Base-by-base conservation (phyloP, 305 asterid genomes). In the Fraxinus sp. region DNA sequence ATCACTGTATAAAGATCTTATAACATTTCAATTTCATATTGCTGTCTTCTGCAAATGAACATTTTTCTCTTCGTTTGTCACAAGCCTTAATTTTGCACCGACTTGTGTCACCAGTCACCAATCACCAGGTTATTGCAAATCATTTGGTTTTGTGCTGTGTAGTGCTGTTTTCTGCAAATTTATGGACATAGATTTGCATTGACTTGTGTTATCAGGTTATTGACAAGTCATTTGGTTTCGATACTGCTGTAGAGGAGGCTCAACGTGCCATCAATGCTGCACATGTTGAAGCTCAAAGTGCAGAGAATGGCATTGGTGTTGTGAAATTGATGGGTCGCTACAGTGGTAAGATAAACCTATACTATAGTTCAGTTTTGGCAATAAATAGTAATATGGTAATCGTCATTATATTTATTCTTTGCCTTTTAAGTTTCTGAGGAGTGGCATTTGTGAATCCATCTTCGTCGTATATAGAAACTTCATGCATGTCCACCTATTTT, bases 251-350 rank as follows among this genome's bases (percentile, higher is more conserved):
- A 9, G 97, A 92, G 89, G 97, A 92, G 82, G 97, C 97, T 78
- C 97, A 91, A 64, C 91, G 94, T 76, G 93, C 96, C 87, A 92
- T 92, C 80, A 92, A 89, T 87, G 96, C 97, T 18, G 97, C 94
- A 77, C 97, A 90, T 82, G 97, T 92, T 82, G 97, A 92, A 86
- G 94, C 92, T 78, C 76, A 80, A 84, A 92, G 95, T 78, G 86
- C 88, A 28, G 97, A 92, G 68, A 92, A 91, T 81, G 94, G 96
- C 62, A 88, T 92, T 35, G 94, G 96, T 81, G 86, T 92, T 26
- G 96, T 91, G 86, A 92, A 92, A 82, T 88, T 92, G 59, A 92
- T 90, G 97, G 94, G 94, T 64, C 94, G 93, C 78, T 84, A 92
- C 81, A 82, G 95, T 79, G 95, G 95, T 91, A 91, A 82, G 90